Percentiles rank a stretch among this genome's conserved stretches.
Conservation (phyloP, 768 basidiomycete species). For the Asterophora parasitica region DNA sequence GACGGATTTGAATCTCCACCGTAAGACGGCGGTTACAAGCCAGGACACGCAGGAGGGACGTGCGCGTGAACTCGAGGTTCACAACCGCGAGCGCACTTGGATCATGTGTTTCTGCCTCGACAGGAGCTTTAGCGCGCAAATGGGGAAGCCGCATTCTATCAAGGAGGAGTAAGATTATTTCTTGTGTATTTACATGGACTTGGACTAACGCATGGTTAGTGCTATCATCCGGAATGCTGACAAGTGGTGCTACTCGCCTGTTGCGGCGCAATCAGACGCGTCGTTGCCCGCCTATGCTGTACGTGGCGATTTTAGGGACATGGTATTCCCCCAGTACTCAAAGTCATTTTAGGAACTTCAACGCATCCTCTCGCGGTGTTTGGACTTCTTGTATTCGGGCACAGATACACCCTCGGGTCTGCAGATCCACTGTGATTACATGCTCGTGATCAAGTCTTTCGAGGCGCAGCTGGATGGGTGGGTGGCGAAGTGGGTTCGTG, state of each 20-base stretch:
- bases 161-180: conserved; percentile 75
- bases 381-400: conserved; percentile 87
- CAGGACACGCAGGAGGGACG: conserved; percentile 75
- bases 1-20: conserved; percentile 91
- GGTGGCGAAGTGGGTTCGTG: conserved; percentile 52
- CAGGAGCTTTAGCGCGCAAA: conserved; percentile 87
- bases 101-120: conserved; percentile 83
- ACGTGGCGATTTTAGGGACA: conserved; percentile 24
- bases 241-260: conserved; percentile 67
- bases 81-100: conserved; percentile 96
- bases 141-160: conserved; percentile 93
- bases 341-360: conserved; percentile 61
- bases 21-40: conserved; percentile 63
- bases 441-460: conserved; percentile 78
- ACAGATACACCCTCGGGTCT: conserved; percentile 78
- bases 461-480: conserved; percentile 67
- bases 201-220: conserved; percentile 32
- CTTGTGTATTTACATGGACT: not conserved
- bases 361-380: conserved; percentile 80
- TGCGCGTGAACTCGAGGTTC: conserved; percentile 77
- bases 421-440: conserved; percentile 79
- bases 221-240: conserved; percentile 82
- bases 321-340: not conserved
- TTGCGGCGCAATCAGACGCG: conserved; percentile 59
- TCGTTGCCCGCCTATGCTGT: conserved; percentile 77